These are phyloP conservation scores for Noccaea caerulescens DNA, from an alignment of 345 rosid species.

Conservation along the genomic window DNA sequence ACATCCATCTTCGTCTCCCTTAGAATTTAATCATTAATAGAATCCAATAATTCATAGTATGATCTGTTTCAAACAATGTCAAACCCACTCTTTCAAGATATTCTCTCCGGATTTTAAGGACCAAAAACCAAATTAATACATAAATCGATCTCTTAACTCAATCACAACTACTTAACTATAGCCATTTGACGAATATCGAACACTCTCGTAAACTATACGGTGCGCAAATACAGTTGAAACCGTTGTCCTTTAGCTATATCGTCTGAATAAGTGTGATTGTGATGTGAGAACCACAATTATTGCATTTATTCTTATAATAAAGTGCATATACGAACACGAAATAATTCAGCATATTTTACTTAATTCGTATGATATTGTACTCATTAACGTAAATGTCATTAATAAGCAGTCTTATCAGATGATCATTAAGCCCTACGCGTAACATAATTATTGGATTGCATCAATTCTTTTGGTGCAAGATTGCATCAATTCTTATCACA, in stretches of 20 bases:
- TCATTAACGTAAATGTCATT: slow-evolving; percentile 22
- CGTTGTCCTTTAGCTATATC: slow-evolving; percentile 30
- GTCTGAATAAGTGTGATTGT: slow-evolving; percentile 23
- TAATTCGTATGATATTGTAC: not conserved
- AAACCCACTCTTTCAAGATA: slow-evolving; percentile 21
- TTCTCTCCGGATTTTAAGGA: slow-evolving; percentile 10
- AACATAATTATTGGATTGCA: slow-evolving; percentile 14
- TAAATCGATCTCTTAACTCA: slow-evolving; percentile 6
- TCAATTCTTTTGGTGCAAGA: slow-evolving; percentile 29
- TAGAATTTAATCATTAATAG: slow-evolving; percentile 21
- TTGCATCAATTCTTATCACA: slow-evolving; percentile 3
- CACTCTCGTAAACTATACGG: not conserved
- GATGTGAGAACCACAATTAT: slow-evolving; percentile 37
- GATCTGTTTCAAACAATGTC: slow-evolving; percentile 44
- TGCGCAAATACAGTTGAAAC: slow-evolving; percentile 34
- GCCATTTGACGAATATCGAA: not conserved
- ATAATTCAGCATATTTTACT: not conserved
- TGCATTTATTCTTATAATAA: slow-evolving; percentile 20
- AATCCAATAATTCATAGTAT: slow-evolving; percentile 40
- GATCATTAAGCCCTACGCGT: slow-evolving; percentile 29
- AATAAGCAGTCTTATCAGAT: slow-evolving; percentile 25
- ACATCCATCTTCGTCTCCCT: slow-evolving; percentile 31
- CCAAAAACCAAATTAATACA: not conserved
- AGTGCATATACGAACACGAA: slow-evolving; percentile 7
- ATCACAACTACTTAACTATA: slow-evolving; percentile 23